Conservation (phyloP, 139 green algal genomes). For the Chlamydomonas eustigma region DNA sequence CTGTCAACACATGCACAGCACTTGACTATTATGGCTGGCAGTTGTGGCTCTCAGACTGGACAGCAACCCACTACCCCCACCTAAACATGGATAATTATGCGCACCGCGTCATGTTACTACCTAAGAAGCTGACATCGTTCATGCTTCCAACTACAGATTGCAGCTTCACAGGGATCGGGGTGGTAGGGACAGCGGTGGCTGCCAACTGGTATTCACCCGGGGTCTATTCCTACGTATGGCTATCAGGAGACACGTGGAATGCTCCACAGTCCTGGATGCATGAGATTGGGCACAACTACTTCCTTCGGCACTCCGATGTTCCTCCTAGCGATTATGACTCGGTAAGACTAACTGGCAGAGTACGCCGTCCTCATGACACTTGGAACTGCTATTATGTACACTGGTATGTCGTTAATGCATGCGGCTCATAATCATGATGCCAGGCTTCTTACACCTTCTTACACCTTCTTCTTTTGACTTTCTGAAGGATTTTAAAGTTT, state of each 20-base stretch:
- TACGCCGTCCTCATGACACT: no score
- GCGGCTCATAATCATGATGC: no score
- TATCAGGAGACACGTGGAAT: constrained; percentile 19
- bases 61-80: neutral
- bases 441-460: no score
- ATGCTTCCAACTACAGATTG: neutral
- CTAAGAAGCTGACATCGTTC: neutral
- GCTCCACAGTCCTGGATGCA: constrained; percentile 20
- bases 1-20: neutral
- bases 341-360: no score
- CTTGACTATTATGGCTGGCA: constrained; percentile 12
- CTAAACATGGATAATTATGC: neutral
- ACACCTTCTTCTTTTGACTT: no score
- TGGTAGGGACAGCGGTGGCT: neutral
- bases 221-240: constrained; percentile 19
- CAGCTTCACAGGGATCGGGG: constrained; percentile 4
- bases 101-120: constrained; percentile 1
- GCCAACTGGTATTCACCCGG: neutral
- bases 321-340: no score
- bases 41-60: constrained; percentile 11
- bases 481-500: no score
- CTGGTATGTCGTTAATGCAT: no score
- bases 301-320: constrained; percentile 20
- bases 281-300: constrained; percentile 40
- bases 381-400: no score